A percentile compares a stretch with the other conserved stretches of the same genome.
phyloP scores from a whole-genome alignment of 2,329 filamentous ascomycete species.

The Tolypocladium album region DNA sequence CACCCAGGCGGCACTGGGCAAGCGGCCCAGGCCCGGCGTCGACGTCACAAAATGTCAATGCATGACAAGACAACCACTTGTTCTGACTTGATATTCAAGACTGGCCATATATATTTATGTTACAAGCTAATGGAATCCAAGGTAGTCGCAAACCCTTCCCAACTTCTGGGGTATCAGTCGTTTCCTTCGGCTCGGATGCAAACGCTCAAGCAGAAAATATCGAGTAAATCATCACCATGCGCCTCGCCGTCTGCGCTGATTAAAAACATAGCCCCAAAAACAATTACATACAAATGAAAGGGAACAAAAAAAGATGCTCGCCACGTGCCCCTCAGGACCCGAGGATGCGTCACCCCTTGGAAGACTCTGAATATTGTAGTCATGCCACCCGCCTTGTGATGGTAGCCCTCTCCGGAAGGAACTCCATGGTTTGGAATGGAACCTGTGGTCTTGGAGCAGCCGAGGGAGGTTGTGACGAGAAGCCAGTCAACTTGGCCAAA shows the following conservation, averaged over 20 bases:
- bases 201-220: background rate
- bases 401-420: background rate
- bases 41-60: no score
- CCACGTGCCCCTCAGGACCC: background rate
- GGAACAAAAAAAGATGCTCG: background rate
- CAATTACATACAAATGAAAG: background rate
- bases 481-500: background rate
- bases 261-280: background rate
- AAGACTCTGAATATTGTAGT: background rate
- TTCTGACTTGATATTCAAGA: background rate
- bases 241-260: background rate
- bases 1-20: no score
- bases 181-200: background rate
- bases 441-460: background rate
- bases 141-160: background rate
- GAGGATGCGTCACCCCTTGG: background rate
- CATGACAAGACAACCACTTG: background rate
- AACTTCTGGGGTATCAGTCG: background rate
- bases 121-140: background rate
- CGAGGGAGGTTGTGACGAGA: background rate
- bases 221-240: background rate
- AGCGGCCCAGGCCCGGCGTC: no score
- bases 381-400: background rate
- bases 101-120: background rate
- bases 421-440: background rate